Conservation (phyloP, 2,329 filamentous ascomycete species). For the Madurella mycetomatis region DNA sequence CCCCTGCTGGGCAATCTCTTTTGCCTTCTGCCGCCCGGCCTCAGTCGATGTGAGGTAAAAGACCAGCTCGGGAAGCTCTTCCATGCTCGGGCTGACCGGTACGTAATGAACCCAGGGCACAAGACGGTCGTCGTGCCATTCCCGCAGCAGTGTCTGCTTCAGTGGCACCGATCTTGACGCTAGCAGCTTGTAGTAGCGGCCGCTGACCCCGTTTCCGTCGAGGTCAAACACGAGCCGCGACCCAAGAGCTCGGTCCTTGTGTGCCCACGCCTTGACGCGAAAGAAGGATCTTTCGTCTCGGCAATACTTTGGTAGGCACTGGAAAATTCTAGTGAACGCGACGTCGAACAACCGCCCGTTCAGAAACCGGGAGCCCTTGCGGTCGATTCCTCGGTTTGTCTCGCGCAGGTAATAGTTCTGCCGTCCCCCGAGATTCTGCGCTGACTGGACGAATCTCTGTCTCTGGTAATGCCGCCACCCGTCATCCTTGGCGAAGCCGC, state of each 20-base stretch:
- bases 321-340: slow-evolving; percentile 33
- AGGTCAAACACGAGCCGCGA: slow-evolving; percentile 47
- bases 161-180: slow-evolving; percentile 44
- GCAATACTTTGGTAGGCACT: slow-evolving; percentile 19
- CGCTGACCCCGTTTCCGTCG: slow-evolving; percentile 54
- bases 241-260: slow-evolving; percentile 32
- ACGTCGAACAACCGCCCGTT: slow-evolving; percentile 39
- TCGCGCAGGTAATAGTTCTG: slow-evolving; percentile 33
- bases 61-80: slow-evolving; percentile 50
- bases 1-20: slow-evolving; percentile 50
- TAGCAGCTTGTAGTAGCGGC: slow-evolving; percentile 48
- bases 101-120: slow-evolving; percentile 55
- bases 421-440: slow-evolving; percentile 30
- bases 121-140: slow-evolving; percentile 56
- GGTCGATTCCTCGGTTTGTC: slow-evolving; percentile 16
- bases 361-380: slow-evolving; percentile 30
- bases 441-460: slow-evolving; percentile 41
- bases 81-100: slow-evolving; percentile 45
- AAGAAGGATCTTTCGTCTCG: slow-evolving; percentile 19
- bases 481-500: slow-evolving; percentile 34
- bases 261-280: slow-evolving; percentile 10
- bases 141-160: slow-evolving; percentile 49
- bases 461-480: slow-evolving; percentile 44
- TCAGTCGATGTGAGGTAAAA: slow-evolving; percentile 41
- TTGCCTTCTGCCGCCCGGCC: slow-evolving; percentile 44